Conservation (phyloP, 2,329 filamentous ascomycete species). For the Ophidiomyces ophidiicola region DNA sequence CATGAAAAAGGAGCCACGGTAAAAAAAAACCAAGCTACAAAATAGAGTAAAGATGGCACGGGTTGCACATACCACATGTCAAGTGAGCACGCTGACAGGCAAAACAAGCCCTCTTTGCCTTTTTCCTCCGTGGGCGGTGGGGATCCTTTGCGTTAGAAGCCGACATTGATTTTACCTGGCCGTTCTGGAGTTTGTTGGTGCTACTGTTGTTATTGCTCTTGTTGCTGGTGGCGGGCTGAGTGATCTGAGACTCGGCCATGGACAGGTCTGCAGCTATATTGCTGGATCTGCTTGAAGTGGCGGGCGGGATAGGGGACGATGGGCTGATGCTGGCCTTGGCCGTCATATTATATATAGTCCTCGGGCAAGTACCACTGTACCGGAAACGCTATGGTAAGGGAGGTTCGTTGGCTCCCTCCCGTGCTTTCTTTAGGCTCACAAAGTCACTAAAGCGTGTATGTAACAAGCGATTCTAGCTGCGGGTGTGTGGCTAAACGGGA, state of each 20-base stretch:
- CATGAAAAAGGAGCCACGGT: conserved; percentile 1
- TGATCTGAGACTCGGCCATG: conserved; percentile 25
- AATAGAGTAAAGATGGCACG: conserved; percentile 5
- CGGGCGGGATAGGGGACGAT: conserved; percentile 27
- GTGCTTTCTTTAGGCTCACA: background rate
- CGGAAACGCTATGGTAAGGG: background rate
- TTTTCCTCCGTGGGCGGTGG: conserved; percentile 78
- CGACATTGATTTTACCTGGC: conserved; percentile 38
- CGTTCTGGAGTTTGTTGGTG: conserved; percentile 53
- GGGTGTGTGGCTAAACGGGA: conserved; percentile 8
- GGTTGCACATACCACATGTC: conserved; percentile 73
- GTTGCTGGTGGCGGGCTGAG: conserved; percentile 35
- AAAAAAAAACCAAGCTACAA: conserved; percentile 11
- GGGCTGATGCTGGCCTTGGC: conserved; percentile 28
- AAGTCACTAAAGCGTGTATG: background rate
- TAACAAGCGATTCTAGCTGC: background rate
- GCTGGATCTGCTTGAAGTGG: conserved; percentile 19
- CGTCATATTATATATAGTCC: conserved; percentile 24
- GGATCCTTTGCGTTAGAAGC: conserved; percentile 66
- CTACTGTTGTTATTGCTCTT: conserved; percentile 24
- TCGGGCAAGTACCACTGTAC: background rate
- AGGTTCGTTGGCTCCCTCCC: background rate
- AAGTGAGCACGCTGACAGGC: conserved; percentile 94
- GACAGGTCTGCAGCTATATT: conserved; percentile 14
- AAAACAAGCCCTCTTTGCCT: conserved; percentile 88